Percentiles rank a stretch among this genome's conserved stretches.
Conservation (phyloP, 2,329 filamentous ascomycete species). For the Chaetomium globosum region DNA sequence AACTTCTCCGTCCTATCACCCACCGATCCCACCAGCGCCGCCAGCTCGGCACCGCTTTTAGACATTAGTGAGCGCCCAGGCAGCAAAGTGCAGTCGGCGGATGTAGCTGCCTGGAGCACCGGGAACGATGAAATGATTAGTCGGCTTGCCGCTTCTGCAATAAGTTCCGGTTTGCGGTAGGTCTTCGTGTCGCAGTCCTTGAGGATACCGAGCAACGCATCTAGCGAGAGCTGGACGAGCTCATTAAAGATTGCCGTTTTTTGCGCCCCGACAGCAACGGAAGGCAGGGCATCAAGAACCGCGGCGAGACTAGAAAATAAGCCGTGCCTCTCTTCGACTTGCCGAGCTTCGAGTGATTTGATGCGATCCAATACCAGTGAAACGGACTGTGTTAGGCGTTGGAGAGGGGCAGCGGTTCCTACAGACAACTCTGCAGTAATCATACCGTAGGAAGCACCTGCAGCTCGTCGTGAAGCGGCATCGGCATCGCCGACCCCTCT, state of each 20-base stretch:
- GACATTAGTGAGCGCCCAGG: conserved; percentile 37
- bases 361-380: conserved; percentile 51
- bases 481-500: conserved; percentile 84
- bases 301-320: conserved; percentile 64
- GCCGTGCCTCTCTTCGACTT: conserved; percentile 72
- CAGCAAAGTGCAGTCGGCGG: conserved; percentile 36
- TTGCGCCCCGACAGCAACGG: conserved; percentile 11
- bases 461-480: conserved; percentile 69
- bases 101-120: conserved; percentile 47
- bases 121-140: conserved; percentile 59
- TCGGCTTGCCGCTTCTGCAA: conserved; percentile 63
- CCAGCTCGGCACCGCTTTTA: conserved; percentile 27
- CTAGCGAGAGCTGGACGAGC: conserved; percentile 35
- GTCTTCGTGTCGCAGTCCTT: conserved; percentile 47
- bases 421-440: conserved; percentile 51
- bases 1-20: conserved; percentile 17
- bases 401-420: conserved; percentile 32
- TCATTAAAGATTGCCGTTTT: conserved; percentile 16
- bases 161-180: conserved; percentile 64
- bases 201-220: conserved; percentile 45
- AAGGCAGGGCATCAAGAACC: conserved; percentile 54
- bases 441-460: conserved; percentile 69
- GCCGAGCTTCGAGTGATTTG: conserved; percentile 53
- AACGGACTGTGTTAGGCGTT: conserved; percentile 42
- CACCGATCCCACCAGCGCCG: conserved; percentile 26